A percentile compares a stretch with the other conserved stretches of the same genome.
Evolutionary conservation across 164 flowering plant genomes (phyloP).

Genomic region (Sextonia rubra): DNA sequence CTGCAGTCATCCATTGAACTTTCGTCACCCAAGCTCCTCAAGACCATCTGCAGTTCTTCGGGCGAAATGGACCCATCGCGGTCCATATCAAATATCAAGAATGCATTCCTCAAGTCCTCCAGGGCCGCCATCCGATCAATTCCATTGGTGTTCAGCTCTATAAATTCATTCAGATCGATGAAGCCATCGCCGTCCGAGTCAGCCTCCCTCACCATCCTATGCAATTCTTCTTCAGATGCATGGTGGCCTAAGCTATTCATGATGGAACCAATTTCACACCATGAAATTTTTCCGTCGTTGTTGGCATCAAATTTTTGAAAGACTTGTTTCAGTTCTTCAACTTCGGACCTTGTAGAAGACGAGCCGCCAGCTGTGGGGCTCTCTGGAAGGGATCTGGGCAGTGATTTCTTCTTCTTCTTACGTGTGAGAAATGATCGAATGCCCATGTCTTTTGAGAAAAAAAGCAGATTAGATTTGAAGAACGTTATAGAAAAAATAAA

Average conservation of each 20-base stretch:
- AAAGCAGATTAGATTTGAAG: too few relatives aligned
- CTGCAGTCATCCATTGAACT: conserved; percentile 53
- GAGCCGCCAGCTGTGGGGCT: background rate
- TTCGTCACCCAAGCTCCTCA: conserved; percentile 57
- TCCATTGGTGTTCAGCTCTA: conserved; percentile 58
- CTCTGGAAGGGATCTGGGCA: background rate
- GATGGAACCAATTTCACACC: conserved; percentile 59
- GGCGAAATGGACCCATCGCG: conserved; percentile 67
- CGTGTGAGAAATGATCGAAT: conserved; percentile 15
- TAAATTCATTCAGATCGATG: conserved; percentile 61
- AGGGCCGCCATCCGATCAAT: conserved; percentile 38
- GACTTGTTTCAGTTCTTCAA: conserved; percentile 55
- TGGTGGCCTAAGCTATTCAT: conserved; percentile 54
- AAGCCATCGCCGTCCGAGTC: conserved; percentile 78
- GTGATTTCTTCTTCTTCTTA: conserved; percentile 5
- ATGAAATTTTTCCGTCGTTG: conserved; percentile 79
- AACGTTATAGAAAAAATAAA: too few relatives aligned
- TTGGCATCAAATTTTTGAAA: conserved; percentile 75
- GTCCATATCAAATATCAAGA: conserved; percentile 63
- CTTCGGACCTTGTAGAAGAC: conserved; percentile 9
- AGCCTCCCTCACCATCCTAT: conserved; percentile 45
- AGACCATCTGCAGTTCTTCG: conserved; percentile 57
- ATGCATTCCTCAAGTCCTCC: conserved; percentile 55
- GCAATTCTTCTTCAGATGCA: conserved; percentile 48
- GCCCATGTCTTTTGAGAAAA: conserved; percentile 3